Conservation (phyloP, 2,329 filamentous ascomycete species). For the Exophiala calicioides region DNA sequence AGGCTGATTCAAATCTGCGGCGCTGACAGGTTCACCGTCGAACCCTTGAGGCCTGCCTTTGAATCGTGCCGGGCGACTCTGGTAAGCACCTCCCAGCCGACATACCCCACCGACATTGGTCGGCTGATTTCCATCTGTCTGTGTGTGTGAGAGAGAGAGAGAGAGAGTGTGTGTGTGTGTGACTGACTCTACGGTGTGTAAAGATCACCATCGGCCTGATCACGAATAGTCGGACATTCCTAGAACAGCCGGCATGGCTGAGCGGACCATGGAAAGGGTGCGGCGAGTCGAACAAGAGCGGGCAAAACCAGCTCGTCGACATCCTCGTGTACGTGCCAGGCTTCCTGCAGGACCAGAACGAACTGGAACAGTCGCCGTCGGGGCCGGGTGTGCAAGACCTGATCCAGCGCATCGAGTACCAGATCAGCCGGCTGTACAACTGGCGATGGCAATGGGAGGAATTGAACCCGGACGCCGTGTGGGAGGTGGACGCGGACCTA, state of each 20-base stretch:
- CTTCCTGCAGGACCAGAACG: constrained; percentile 21
- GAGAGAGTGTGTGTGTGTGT: neutral
- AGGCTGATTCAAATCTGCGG: constrained; percentile 24
- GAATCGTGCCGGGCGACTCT: constrained; percentile 25
- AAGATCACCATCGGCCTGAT: constrained; percentile 23
- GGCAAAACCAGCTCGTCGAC: constrained; percentile 26
- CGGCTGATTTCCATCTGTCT: too few relatives aligned
- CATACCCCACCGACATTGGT: too few relatives aligned
- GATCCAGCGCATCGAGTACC: constrained; percentile 17
- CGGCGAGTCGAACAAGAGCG: constrained; percentile 16
- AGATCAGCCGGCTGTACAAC: constrained; percentile 16
- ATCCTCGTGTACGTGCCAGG: constrained; percentile 22
- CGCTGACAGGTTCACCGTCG: constrained; percentile 14
- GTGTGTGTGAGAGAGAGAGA: too few relatives aligned
- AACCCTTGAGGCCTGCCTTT: constrained; percentile 18
- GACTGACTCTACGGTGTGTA: too few relatives aligned
- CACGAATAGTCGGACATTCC: constrained; percentile 21
- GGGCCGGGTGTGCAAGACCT: constrained; percentile 12
- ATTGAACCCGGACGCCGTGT: constrained; percentile 14
- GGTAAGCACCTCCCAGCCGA: too few relatives aligned
- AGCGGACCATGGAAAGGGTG: constrained; percentile 17
- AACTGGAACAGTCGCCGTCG: constrained; percentile 12
- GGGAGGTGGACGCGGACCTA: constrained; percentile 19
- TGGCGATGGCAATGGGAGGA: constrained; percentile 27
- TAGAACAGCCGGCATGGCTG: constrained; percentile 21